A percentile compares a stretch with the other conserved stretches of the same genome.
phyloP scores from a whole-genome alignment of 2,329 filamentous ascomycete genomes.

The Phaeoacremonium minimum region DNA sequence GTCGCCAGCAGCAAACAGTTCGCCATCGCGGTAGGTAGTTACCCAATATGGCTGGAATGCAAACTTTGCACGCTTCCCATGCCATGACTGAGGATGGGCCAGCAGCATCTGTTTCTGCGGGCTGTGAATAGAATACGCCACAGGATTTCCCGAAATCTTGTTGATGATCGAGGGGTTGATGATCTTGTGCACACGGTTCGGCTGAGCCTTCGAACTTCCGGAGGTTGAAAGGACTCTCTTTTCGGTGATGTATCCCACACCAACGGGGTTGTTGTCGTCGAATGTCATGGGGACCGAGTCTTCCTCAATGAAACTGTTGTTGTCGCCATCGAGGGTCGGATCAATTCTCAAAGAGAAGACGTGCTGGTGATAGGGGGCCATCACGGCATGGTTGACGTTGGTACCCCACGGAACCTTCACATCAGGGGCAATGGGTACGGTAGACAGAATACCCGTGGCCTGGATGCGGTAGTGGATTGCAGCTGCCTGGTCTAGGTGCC shows the following conservation, averaged over 20 bases:
- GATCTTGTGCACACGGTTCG: constrained; percentile 12
- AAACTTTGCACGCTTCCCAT: constrained; percentile 55
- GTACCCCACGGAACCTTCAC: constrained; percentile 27
- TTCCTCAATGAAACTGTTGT: constrained; percentile 49
- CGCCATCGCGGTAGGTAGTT: constrained; percentile 27
- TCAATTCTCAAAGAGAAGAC: constrained; percentile 51
- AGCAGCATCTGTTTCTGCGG: constrained; percentile 53
- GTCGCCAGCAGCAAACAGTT: constrained; percentile 35
- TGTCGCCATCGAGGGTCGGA: constrained; percentile 48
- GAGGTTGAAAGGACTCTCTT: constrained; percentile 1
- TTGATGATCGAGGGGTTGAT: constrained; percentile 50
- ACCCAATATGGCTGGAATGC: constrained; percentile 56
- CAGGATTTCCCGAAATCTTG: constrained; percentile 40
- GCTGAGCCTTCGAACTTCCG: background rate
- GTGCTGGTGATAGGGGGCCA: constrained; percentile 56
- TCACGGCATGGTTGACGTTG: constrained; percentile 46
- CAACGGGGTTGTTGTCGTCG: constrained; percentile 2
- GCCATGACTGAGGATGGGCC: constrained; percentile 45
- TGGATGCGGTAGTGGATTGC: constrained; percentile 12
- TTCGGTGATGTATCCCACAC: constrained; percentile 1
- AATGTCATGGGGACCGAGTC: constrained; percentile 22
- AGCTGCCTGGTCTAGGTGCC: constrained; percentile 44
- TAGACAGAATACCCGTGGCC: constrained; percentile 33
- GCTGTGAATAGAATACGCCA: constrained; percentile 44
- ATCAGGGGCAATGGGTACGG: constrained; percentile 43